Base-by-base conservation (phyloP, 1,139 yeast genomes). In the Debaryomyces fabryi region DNA sequence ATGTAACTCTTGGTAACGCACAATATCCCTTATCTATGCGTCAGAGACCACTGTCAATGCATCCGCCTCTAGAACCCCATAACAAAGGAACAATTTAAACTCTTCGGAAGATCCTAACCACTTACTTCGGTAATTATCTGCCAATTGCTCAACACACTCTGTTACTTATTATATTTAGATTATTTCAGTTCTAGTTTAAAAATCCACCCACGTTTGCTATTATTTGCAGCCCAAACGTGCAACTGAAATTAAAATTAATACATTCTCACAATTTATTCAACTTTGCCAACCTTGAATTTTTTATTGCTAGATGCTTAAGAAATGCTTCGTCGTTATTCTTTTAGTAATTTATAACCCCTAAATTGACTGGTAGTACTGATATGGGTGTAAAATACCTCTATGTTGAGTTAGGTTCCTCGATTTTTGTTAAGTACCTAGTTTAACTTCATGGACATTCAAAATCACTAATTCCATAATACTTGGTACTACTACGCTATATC, bases 161-260 rank as follows among this genome's bases (percentile, higher is more conserved):
- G 13, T 27, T 27, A 3, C 27, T 4, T 3, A 24, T 24, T 24
- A 24, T 24, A 9, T 24, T 24, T 24, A 16, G 10, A 13, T 7
- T 32, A 15, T 32, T 10, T 34, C 5, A 15, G 38, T 15, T 16
- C 18, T 18, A 20, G 18, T 30, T 30, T 30, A 23, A 5, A 37
- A 25, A 37, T 10, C 39, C 15, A 39, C 15, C 24, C 42, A 39
- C 42, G 42, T 39, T 39, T 36, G 42, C 35, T 30, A 13, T 25
- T 12, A 39, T 25, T 18, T 39, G 34, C 34, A 39, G 25, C 42
- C 34, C 42, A 29, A 39, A 29, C 25, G 34, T 25, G 42, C 21
- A 16, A 27, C 27, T 27, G 36, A 27, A 39, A 39, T 29, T 39
- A 10, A 15, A n/a, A 8, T 6, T 13, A 25, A 25, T 25, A 8